Base-by-base conservation (phyloP, 2,329 filamentous ascomycete genomes). In the Capronia epimyces region DNA sequence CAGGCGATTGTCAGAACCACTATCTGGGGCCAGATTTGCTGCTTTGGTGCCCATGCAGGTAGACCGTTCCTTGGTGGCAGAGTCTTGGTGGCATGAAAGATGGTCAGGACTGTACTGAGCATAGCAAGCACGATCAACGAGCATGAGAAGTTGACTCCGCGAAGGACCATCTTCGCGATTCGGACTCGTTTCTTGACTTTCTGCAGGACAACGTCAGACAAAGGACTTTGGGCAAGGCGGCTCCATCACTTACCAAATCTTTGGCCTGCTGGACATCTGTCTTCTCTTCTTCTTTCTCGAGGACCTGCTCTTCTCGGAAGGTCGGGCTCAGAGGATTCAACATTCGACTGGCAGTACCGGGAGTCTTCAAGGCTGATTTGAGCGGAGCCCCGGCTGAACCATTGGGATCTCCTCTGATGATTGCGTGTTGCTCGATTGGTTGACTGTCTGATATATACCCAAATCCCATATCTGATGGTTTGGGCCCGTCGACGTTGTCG, bases 61-160 rank as follows among this genome's bases (percentile, higher is more conserved):
- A 95, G 81, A 55, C 80, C 82, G 74, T 88, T 95, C 59, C 91
- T 81, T 12, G 81, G 65, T 27, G 89, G 81, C 1, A 98, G 75
- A 13, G 71, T 47, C 66, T 81, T 87, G 52, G 93, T 96, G 43
- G 89, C 80, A 68, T 93, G 89, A 81, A 98, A 98, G 69, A 98
- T 90, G 60, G 83, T 75, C 65, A 98, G 87, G 2, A 88, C 89
- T n/a, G 88, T 81, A 12, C 86, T 83, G 47, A 98, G 75, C 81
- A 98, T 91, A 56, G 89, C 78, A 51, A 98, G 79, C 59, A 98
- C 88, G 66, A 98, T 96, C 54, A 97, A 78, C 68, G 87, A 91
- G 76, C 93, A 98, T 69, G 88, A 89, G 70, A 98, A 97, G 77
- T 91, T 96, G 72, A 97, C 87, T 50, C 89, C 86, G 59, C 93